Conservation (phyloP, 306 rosid genomes). For the Cucurbita ficifolia region DNA sequence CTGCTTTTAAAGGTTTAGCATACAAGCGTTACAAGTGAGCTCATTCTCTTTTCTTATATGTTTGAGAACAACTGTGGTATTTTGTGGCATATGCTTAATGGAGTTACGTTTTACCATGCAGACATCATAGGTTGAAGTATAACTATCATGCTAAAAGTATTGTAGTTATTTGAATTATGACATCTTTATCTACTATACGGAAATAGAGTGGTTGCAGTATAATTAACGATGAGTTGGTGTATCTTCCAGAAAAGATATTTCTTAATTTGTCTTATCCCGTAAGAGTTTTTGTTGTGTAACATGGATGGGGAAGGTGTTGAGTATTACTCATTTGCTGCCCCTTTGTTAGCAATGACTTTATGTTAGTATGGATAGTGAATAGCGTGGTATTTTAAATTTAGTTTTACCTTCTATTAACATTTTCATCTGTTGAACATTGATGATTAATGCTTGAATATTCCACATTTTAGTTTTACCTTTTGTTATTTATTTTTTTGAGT, state of each 20-base stretch:
- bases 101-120: not conserved
- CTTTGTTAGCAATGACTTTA: not conserved
- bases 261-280: not conserved
- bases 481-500: not conserved
- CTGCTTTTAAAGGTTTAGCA: constrained; percentile 73
- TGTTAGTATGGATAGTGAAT: not conserved
- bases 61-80: not conserved
- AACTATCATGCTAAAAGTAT: too few relatives aligned
- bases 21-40: constrained; percentile 80
- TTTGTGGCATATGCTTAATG: not conserved
- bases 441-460: not conserved
- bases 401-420: not conserved
- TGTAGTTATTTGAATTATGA: not conserved
- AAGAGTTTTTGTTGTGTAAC: not conserved
- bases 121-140: not conserved
- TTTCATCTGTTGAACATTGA: not conserved
- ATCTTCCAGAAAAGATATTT: not conserved
- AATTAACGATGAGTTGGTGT: not conserved
- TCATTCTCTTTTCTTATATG: constrained; percentile 3
- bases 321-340: not conserved
- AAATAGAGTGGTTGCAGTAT: not conserved
- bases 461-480: not conserved
- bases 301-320: not conserved
- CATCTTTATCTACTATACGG: not conserved
- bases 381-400: not conserved